Base-by-base conservation (phyloP, 345 rosid genomes). In the Mallotus nudiflorus region DNA sequence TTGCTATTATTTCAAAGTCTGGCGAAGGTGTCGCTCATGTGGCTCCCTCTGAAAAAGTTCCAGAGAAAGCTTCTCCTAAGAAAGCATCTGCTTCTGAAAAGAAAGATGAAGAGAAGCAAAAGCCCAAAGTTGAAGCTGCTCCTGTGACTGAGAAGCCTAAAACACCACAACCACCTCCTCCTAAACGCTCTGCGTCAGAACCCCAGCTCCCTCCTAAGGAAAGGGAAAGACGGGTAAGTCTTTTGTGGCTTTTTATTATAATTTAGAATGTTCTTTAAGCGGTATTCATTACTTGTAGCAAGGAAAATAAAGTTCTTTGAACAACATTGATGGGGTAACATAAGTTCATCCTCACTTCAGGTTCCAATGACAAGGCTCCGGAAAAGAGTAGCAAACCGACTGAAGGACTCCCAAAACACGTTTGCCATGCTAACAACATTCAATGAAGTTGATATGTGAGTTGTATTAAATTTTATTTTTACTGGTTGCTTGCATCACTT, bases 181-280 rank as follows among this genome's bases (percentile, higher is more conserved):
- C 92, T 50, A 88, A 83, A 65, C 81, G 66, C 33, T 80, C 92
- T 70, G 91, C 97, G 10, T 77, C 88, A 39, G 99, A 92, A 73
- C 98, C 99, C 11, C 92, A 90, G 76, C 98, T 96, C 66, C 99
- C 99, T 39, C 99, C 99, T 4, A 95, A 95, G 83, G 99, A 92
- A 33, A 86, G 94, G 73, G 99, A 95, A 85, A 92, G 98, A 88
- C 81, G 98, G 56, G 99, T 92, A 83, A 72, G 92, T 65, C 14
- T 48, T 52, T 33, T 51, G 19, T 31, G 39, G 37, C 37, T 60
- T 48, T 6, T 42, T 19, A 18, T 63, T 69, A 18, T 62, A 20
- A 65, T 48, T 2, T 44, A 20, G 25, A 44, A 27, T 66, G 49
- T 54, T 67, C 27, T 3, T 44, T 25, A 7, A 44, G 31, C 40